Base-by-base conservation (phyloP, 2,329 filamentous ascomycete genomes). In the Monosporascus sp. region DNA sequence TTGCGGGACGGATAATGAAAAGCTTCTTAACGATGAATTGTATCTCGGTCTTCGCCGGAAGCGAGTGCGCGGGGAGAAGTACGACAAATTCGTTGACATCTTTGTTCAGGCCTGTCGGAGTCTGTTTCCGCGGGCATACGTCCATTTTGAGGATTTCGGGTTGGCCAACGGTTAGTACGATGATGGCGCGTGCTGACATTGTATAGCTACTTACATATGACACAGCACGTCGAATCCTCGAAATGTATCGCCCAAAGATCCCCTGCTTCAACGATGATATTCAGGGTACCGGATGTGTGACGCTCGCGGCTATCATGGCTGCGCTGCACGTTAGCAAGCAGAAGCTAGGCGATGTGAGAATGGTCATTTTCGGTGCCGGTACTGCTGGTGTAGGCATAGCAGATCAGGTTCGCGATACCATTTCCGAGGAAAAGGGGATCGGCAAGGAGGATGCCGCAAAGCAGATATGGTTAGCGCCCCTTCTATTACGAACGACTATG, bases 241-340 rank as follows among this genome's bases (percentile, higher is more conserved):
- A 96, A 55, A 80, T 78, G 37, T 96, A 94, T 63, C 81, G 86
- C 1, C 78, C 85, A 0, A 65, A 87, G 49, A 86, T 93, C 7
- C 79, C 91, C 0, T 95, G 90, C 68, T 96, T 96, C 77, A 96
- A 96, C 63, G 91, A 96, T 54, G 91, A 96, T 67, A 85, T 96
- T 0, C 91, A 96, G 68, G 91, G 91, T 1, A 96, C 91, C 0
- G 91, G 91, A 0, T 93, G 89, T 55, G 90, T 96, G 1, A 93
- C 91, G 0, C 78, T 96, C 0, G 91, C 91, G 0, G 91, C 88
- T 1, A 86, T 96, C 57, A 84, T 90, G 74, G 84, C 90, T 0
- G 91, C 82, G 0, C 74, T 92, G 7, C 82, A 89, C 55, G 84
- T 93, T 7, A 84, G 78, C 55, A 78, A 83, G 3, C 72, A 86